Conservation (phyloP, 2,329 filamentous ascomycete genomes). For the Colletotrichum orbiculare region DNA sequence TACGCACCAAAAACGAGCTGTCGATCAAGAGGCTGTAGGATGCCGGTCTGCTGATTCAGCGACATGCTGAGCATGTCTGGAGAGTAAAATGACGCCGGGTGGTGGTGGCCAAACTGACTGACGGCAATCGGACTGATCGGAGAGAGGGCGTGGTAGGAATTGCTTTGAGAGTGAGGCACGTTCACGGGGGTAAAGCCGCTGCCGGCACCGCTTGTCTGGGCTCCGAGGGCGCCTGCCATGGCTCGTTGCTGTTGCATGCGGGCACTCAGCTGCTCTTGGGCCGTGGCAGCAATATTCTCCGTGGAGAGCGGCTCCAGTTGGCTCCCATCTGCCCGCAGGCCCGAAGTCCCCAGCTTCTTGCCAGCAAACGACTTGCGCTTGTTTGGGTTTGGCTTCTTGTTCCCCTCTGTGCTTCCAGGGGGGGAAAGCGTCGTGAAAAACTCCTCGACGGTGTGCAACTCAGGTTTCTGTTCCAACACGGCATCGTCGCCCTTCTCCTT, state of each 20-base stretch:
- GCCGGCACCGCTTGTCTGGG: constrained; percentile 53
- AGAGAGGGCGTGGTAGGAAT: constrained; percentile 60
- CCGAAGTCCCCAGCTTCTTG: constrained; percentile 47
- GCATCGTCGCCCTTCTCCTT: constrained; percentile 87
- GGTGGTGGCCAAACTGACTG: constrained; percentile 50
- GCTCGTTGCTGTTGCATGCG: constrained; percentile 53
- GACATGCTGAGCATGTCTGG: constrained; percentile 65
- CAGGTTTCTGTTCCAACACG: constrained; percentile 87
- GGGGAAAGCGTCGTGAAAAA: constrained; percentile 87
- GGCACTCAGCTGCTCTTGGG: constrained; percentile 49
- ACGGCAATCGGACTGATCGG: constrained; percentile 64
- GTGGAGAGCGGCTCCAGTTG: constrained; percentile 36
- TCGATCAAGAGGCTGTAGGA: constrained; percentile 77
- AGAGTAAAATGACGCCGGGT: constrained; percentile 57
- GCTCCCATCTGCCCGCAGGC: constrained; percentile 33
- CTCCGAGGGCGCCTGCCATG: constrained; percentile 54
- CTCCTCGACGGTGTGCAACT: constrained; percentile 93
- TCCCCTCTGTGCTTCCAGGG: constrained; percentile 60
- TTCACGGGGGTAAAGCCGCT: constrained; percentile 54
- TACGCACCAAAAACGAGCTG: constrained; percentile 83
- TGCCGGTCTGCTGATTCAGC: constrained; percentile 60
- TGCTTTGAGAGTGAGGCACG: constrained; percentile 53
- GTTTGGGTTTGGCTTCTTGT: constrained; percentile 24
- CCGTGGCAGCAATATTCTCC: constrained; percentile 47
- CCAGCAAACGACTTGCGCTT: constrained; percentile 51